A percentile compares a stretch with the other conserved stretches of the same genome.
Conservation (phyloP, 177 flowering plant genomes). For the Tripterygium wilfordii region DNA sequence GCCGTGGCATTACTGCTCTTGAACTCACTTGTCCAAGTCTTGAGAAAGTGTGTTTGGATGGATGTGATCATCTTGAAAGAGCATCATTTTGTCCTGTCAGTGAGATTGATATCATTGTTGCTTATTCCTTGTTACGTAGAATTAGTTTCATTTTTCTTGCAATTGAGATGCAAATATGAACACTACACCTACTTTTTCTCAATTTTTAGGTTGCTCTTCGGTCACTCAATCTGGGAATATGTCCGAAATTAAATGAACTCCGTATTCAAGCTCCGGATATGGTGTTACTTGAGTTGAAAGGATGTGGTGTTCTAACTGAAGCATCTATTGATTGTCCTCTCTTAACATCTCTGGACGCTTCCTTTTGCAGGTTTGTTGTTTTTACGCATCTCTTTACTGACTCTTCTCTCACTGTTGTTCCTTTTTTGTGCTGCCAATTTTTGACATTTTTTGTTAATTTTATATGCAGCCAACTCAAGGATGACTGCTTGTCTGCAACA, state of each 20-base stretch:
- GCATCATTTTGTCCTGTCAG: constrained; percentile 89
- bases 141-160: no score
- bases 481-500: constrained; percentile 87
- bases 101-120: constrained; percentile 5
- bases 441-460: constrained; percentile 5
- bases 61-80: constrained; percentile 92
- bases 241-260: constrained; percentile 76
- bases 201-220: constrained; percentile 77
- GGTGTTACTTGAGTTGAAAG: constrained; percentile 85
- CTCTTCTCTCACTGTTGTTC: neutral
- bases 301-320: constrained; percentile 86
- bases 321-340: constrained; percentile 80
- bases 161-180: no score
- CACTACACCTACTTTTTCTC: neutral
- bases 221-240: constrained; percentile 90
- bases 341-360: constrained; percentile 87
- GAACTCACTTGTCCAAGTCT: constrained; percentile 72
- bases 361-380: constrained; percentile 80
- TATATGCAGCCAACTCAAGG: constrained; percentile 73
- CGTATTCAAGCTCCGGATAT: constrained; percentile 67
- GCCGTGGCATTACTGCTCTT: constrained; percentile 72
- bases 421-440: neutral
- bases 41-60: constrained; percentile 74
- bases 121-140: neutral
- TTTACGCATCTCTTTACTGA: neutral